Percentiles rank a stretch among this genome's conserved stretches.
These are phyloP conservation scores for Didymella segeticola DNA, from an alignment of 2,329 filamentous ascomycete genomes.

Conservation along the genomic window DNA sequence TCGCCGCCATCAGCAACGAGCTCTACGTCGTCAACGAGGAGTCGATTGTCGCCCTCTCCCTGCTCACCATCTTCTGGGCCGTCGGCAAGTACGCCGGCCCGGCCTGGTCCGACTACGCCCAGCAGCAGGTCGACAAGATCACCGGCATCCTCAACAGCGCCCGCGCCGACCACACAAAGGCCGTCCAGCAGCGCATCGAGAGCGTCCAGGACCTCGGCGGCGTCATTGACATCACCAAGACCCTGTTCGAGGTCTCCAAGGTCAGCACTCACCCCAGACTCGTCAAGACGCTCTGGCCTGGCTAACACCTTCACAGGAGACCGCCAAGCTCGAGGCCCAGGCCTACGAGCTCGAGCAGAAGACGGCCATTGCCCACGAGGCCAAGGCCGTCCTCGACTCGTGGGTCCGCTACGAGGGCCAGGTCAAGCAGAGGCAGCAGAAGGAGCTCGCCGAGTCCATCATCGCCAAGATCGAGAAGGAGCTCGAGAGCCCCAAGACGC, in stretches of 20 bases:
- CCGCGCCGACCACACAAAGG: conserved; percentile 90
- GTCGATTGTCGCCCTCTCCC: conserved; percentile 89
- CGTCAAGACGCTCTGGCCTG: too few species aligned
- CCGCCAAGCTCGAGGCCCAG: conserved; percentile 92
- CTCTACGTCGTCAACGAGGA: conserved; percentile 99
- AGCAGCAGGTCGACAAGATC: conserved; percentile 88
- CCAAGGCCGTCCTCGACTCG: conserved; percentile 93
- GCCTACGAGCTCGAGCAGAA: conserved; percentile 97
- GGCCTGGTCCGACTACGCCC: conserved; percentile 89
- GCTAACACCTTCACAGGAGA: conserved; percentile 71
- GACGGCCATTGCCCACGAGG: conserved; percentile 89
- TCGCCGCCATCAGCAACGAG: conserved; percentile 98
- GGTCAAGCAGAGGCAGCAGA: conserved; percentile 98
- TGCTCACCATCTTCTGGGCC: conserved; percentile 90
- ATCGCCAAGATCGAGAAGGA: conserved; percentile 99
- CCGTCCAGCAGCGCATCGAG: conserved; percentile 92
- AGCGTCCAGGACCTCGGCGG: conserved; percentile 93
- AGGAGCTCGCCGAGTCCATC: conserved; percentile 88
- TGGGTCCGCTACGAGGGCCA: conserved; percentile 99
- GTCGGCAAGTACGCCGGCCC: conserved; percentile 94
- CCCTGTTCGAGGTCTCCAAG: conserved; percentile 97
- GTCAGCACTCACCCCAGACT: too few species aligned
- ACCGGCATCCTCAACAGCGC: conserved; percentile 94
- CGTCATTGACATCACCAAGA: conserved; percentile 96
- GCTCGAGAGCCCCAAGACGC: conserved; percentile 94